Base-by-base conservation (phyloP, 495 filamentous ascomycete genomes). In the Daldinia childiae region DNA sequence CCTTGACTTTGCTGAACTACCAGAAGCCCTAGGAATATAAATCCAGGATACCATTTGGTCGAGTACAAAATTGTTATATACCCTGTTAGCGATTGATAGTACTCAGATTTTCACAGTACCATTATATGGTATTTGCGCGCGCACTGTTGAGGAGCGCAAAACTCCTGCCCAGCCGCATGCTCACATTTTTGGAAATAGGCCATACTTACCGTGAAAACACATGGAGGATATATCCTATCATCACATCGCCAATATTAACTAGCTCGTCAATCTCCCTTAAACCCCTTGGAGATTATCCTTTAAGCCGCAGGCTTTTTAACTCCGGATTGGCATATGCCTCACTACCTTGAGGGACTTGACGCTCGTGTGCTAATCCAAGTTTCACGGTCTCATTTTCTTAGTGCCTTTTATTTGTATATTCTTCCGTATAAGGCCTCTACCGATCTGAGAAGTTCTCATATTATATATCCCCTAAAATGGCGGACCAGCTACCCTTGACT, bases 401-500 rank as follows among this genome's bases (percentile, higher is more conserved):
- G 24, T 58, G 7, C 9, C 51, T 62, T 39, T 54, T 65, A 48
- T 48, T 57, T 57, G 41, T 50, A 32, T 66, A 32, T 63, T 29
- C 51, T 39, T 19, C 48, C 32, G 6, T 19, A 32, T 21, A 14
- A 34, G 29, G 27, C 34, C 3, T 41, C 62, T 32, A 27, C 43
- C 41, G 52, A 14, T 56, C 39, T 21, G 58, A 55, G 45, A 45
- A 39, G 58, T 50, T 48, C 50, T 56, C 55, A 32, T 24, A 29
- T 54, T 26, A 56, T 45, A 41, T 30, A 17, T 15, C n/a, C 15
- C 36, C 24, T n/a, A 65, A 39, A 45, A 76, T 77, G 75, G 69
- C 58, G 34, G 68, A 76, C 52, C 64, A 64, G 9, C 26, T 76
- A 45, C 58, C 54, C 19, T 58, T 75, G 52, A 69, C 66, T 24